phyloP scores from a whole-genome alignment of 2,329 filamentous ascomycete species.

The Diaporthe amygdali region DNA sequence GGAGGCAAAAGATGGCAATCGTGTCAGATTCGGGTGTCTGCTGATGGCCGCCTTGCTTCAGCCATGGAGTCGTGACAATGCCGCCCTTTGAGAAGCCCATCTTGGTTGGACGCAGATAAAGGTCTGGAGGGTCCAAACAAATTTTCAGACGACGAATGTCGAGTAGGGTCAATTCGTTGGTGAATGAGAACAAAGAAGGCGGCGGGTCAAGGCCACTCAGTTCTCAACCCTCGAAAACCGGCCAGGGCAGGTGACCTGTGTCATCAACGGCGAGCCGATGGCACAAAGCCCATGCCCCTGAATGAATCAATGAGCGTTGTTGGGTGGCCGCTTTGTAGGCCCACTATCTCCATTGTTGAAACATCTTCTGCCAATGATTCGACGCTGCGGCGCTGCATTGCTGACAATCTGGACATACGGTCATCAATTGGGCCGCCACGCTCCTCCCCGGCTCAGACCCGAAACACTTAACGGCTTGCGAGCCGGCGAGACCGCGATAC shows the following conservation, averaged over 20 bases:
- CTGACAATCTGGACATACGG: neutral
- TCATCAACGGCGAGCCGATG: neutral
- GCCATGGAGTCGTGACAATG: neutral
- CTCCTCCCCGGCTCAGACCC: neutral
- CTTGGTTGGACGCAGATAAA: neutral
- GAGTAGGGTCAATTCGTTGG: neutral
- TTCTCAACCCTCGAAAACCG: neutral
- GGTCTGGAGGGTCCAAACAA: neutral
- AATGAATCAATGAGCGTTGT: neutral
- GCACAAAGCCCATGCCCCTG: neutral
- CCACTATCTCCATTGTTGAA: neutral
- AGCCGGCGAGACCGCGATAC: conserved; percentile 5
- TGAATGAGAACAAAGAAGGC: neutral
- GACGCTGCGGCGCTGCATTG: neutral
- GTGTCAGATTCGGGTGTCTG: neutral
- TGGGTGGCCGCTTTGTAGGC: neutral
- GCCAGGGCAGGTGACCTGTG: neutral
- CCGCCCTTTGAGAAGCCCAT: neutral
- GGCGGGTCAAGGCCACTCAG: neutral
- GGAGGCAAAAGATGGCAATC: neutral
- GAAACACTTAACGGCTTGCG: neutral
- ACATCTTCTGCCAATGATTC: neutral
- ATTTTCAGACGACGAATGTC: neutral
- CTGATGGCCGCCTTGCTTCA: neutral
- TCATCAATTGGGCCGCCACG: neutral